Evolutionary conservation across 345 rosid species (phyloP).

Genomic region (Lumnitzera littorea): DNA sequence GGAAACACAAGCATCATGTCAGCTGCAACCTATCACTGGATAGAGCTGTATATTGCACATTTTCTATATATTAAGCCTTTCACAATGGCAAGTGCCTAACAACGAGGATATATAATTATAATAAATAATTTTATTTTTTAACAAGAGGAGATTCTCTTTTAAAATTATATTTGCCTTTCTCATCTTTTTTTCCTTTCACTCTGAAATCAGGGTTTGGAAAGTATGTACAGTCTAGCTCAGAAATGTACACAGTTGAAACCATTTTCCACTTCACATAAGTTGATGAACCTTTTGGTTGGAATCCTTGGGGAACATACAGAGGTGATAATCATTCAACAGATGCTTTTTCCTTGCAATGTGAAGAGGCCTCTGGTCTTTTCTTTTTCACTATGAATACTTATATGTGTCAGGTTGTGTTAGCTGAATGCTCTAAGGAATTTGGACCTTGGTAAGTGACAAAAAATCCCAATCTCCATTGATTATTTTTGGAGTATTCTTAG

Average conservation of each 20-base stretch:
- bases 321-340: constrained; percentile 31
- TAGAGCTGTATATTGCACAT: constrained; percentile 77
- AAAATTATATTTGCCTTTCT: constrained; percentile 11
- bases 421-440: constrained; percentile 87
- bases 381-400: background rate
- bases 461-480: no score
- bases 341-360: background rate
- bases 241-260: constrained; percentile 79
- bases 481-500: no score
- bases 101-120: constrained; percentile 1
- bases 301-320: constrained; percentile 86
- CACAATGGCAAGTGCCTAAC: constrained; percentile 47
- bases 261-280: constrained; percentile 48
- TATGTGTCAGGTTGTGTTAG: constrained; percentile 70
- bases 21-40: constrained; percentile 63
- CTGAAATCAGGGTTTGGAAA: constrained; percentile 69
- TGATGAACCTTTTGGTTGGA: constrained; percentile 63
- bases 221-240: constrained; percentile 78
- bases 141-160: background rate
- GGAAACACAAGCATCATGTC: constrained; percentile 57
- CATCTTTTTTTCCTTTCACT: background rate
- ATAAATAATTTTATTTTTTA: background rate
- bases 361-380: background rate
- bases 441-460: constrained; percentile 76
- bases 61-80: constrained; percentile 79